Percentiles rank a stretch among this genome's conserved stretches.
Conservation (phyloP, 345 rosid species). For the Acer campestre region DNA sequence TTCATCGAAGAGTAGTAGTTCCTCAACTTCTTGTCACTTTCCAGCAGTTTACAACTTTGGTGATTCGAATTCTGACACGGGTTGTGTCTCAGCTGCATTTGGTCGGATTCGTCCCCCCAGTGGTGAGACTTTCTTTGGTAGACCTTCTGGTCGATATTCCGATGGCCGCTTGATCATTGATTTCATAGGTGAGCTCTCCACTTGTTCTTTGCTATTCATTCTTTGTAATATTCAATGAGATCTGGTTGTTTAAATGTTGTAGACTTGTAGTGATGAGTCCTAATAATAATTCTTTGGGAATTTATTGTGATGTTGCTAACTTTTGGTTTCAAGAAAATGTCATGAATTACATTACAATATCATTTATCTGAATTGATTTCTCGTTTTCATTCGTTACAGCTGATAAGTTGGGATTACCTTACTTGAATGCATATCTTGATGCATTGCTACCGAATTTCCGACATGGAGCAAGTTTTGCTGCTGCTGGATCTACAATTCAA, state of each 20-base stretch:
- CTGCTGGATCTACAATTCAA: constrained; percentile 27
- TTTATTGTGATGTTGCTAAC: no score
- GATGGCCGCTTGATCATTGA: constrained; percentile 29
- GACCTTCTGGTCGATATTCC: constrained; percentile 25
- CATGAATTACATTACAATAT: no score
- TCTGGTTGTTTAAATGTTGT: no score
- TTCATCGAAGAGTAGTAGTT: background rate
- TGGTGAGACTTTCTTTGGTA: constrained; percentile 24
- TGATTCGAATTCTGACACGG: constrained; percentile 36
- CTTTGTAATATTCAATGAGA: no score
- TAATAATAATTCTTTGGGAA: no score
- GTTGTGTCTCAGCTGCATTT: constrained; percentile 22
- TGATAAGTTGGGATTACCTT: constrained; percentile 30
- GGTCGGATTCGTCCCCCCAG: constrained; percentile 11
- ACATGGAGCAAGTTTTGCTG: constrained; percentile 39
- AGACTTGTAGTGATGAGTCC: no score
- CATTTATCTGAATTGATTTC: background rate
- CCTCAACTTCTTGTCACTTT: constrained; percentile 14
- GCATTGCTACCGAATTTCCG: constrained; percentile 23
- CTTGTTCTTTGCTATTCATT: background rate
- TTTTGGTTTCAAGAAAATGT: no score
- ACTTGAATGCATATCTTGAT: constrained; percentile 28
- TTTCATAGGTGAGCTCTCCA: constrained; percentile 25
- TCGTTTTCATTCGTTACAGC: constrained; percentile 15
- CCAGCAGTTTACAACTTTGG: constrained; percentile 28